phyloP scores from a whole-genome alignment of 2,329 filamentous ascomycete genomes.

The Pseudogymnoascus sp. region DNA sequence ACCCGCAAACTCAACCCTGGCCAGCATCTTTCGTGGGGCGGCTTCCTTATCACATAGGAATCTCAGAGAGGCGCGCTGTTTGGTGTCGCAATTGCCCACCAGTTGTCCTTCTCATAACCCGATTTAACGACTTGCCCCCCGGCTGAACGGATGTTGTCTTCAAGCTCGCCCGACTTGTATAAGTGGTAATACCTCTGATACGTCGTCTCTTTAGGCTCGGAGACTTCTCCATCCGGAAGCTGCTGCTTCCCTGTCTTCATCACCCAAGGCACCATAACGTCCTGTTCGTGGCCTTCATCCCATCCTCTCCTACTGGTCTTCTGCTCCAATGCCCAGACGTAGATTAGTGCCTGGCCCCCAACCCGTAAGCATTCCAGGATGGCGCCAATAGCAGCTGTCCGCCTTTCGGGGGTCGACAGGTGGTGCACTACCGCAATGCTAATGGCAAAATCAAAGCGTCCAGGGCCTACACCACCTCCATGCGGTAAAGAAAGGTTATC shows the following conservation, averaged over 20 bases:
- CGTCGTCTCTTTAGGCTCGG: conserved; percentile 30
- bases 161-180: conserved; percentile 78
- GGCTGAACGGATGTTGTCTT: conserved; percentile 65
- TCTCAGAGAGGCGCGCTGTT: not conserved
- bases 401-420: conserved; percentile 67
- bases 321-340: conserved; percentile 96
- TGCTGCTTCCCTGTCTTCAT: conserved; percentile 39
- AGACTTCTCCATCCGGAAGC: conserved; percentile 19
- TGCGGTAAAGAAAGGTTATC: conserved; percentile 82
- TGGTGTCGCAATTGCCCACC: conserved; percentile 67
- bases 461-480: conserved; percentile 19
- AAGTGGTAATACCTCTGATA: conserved; percentile 94
- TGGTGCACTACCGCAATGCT: conserved; percentile 94
- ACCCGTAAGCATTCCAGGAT: conserved; percentile 59
- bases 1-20: not conserved
- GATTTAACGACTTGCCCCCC: conserved; percentile 69
- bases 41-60: not conserved
- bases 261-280: conserved; percentile 95
- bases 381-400: conserved; percentile 62
- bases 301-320: conserved; percentile 78
- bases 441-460: conserved; percentile 76
- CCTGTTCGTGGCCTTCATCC: conserved; percentile 76
- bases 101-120: conserved; percentile 96
- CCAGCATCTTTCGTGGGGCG: not conserved
- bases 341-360: conserved; percentile 66